Evolutionary conservation across 75 land plant species (phyloP), one percentile per base, ranked within the genome.

Genomic region (Sequoiadendron giganteum): DNA sequence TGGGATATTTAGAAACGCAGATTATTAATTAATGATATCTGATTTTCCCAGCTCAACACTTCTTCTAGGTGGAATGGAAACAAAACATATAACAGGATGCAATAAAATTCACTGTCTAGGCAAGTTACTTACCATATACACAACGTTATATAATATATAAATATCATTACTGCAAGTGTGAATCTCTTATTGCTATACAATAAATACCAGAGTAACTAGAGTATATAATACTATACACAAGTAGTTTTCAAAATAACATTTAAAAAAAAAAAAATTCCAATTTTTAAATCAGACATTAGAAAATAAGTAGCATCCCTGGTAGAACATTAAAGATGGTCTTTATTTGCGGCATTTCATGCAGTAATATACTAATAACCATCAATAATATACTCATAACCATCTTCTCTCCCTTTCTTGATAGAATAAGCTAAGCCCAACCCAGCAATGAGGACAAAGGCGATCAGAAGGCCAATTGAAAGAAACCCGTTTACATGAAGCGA

Each of bases 341-440:
- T 65, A 25, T 65, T 65, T 65, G 14, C 3, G 3, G 8, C 39
- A 10, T 75, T 75, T 75, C 77, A 75, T 32, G 75, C 38, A 34
- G 34, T 34, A 11, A 75, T 25, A 75, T 75, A 10, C 77, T 75
- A 16, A 3, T 75, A 75, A 34, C 34, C 39, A 75, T 75, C 38
- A 36, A 36, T 75, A 32, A 75, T 25, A 75, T 75, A 10, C 39
- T 75, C 38, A 3, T 75, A 75, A 34, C 34, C 77, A 75, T 75
- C 38, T 75, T 75, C 77, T 75, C 34, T 75, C 38, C 38, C 39
- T 75, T 75, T 75, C 77, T 75, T 75, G 77, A 75, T 75, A 75
- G 34, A 75, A 75, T 75, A 75, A 13, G n/a, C 38, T 25, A 75
- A 2, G 2, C 77, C 14, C 38, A 75, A 11, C 34, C 77, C 38